Evolutionary conservation across 805 yeast species (phyloP), one percentile per base, ranked within the genome.

Genomic region (Candida vartiovaarae): DNA sequence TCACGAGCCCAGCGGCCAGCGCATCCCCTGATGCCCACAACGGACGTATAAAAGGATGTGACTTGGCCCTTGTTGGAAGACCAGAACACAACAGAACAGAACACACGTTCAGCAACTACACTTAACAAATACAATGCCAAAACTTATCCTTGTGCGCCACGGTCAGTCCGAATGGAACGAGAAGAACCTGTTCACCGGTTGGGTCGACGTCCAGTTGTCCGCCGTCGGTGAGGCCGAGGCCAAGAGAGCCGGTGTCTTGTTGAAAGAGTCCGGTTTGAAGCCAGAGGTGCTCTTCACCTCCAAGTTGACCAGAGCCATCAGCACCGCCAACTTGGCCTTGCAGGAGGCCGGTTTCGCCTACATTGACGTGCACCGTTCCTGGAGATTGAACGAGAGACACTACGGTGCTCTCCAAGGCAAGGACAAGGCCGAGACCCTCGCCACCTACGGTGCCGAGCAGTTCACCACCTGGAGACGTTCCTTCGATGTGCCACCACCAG

Each of bases 151-250:
- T 66, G 89, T 91, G 58, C 90, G 98, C 78, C 98, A 90, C 90
- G 98, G 98, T 62, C 96, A 91, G 78, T 86, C 95, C 74, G 97
- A 87, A 70, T 90, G 98, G 98, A 90, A 90, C 72, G 95, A 88
- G 71, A 87, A 88, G 77, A 91, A 90, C 80, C 77, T 90, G 58
- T 90, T 90, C 84, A 90, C 97, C 68, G 98, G 98, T 64, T 90
- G 98, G 98, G 97, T 91, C 52, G 98, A 90, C 70, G 95, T 88
- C 57, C 74, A 78, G 62, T 78, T 90, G 66, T 81, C 91, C 43
- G 89, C 75, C 50, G 70, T 76, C 57, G 98, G 98, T 70, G 79
- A 75, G 66, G 76, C 82, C 66, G 98, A 90, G 75, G 98, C 98
- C 58, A 74, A 73, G 56, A 82, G 85, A 67, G 98, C 97, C 55